phyloP scores from a whole-genome alignment of 768 basidiomycete species.

The Leccinum disarticulatum region DNA sequence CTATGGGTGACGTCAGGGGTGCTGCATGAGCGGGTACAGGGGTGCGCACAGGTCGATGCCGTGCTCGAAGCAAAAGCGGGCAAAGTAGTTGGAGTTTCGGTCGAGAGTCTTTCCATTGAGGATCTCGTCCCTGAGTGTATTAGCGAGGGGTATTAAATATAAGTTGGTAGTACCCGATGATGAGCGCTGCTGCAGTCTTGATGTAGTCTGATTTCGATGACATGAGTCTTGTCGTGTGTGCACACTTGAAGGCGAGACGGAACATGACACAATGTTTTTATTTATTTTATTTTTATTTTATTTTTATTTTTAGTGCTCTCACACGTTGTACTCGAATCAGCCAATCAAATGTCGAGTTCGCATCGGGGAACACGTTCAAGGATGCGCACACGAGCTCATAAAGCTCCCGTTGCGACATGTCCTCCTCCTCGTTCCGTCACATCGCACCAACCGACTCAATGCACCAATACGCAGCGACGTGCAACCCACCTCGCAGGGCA shows the following conservation, averaged over 20 bases:
- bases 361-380: constrained; percentile 13
- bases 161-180: constrained; percentile 63
- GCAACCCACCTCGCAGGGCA: constrained; percentile 47
- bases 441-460: constrained; percentile 25
- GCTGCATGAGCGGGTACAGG: neutral
- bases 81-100: constrained; percentile 82
- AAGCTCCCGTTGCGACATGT: constrained; percentile 2
- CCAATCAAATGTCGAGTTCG: constrained; percentile 17
- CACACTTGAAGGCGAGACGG: constrained; percentile 1
- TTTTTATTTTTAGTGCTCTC: neutral
- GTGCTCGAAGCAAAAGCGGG: constrained; percentile 85
- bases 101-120: constrained; percentile 90
- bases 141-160: no score
- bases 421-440: constrained; percentile 20
- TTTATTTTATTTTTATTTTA: neutral
- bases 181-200: constrained; percentile 68
- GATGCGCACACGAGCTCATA: constrained; percentile 25
- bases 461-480: constrained; percentile 36
- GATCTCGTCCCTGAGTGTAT: constrained; percentile 71
- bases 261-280: constrained; percentile 7
- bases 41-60: constrained; percentile 69
- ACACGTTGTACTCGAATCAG: constrained; percentile 17
- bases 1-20: constrained; percentile 35
- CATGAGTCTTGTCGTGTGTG: neutral
- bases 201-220: constrained; percentile 39